Percentiles rank a stretch among this genome's conserved stretches.
These are phyloP conservation scores for Zygoascus ofunaensis DNA, from an alignment of 805 yeast species.

Conservation along the genomic window DNA sequence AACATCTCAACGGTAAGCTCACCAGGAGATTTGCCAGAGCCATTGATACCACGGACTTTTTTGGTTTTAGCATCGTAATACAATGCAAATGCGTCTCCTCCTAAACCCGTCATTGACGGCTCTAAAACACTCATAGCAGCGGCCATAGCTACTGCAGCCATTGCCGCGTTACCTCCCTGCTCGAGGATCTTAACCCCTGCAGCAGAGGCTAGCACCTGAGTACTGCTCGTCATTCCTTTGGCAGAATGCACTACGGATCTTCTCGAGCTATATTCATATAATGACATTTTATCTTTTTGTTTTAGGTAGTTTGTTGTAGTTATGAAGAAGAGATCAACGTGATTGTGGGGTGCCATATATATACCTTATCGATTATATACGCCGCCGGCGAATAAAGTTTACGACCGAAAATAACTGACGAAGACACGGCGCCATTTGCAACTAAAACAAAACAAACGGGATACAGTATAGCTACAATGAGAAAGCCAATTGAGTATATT, in stretches of 20 bases:
- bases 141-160: constrained; percentile 37
- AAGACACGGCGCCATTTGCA: too few relatives aligned
- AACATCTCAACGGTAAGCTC: constrained; percentile 41
- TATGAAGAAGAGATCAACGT: background rate
- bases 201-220: constrained; percentile 69
- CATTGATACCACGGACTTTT: constrained; percentile 59
- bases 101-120: constrained; percentile 35
- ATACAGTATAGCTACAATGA: too few relatives aligned
- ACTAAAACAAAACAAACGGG: too few relatives aligned
- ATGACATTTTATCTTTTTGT: too few relatives aligned
- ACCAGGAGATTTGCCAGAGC: constrained; percentile 62
- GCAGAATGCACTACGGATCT: constrained; percentile 68
- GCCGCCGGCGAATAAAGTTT: background rate
- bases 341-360: background rate
- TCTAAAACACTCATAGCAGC: constrained; percentile 32
- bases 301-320: background rate
- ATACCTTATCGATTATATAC: too few relatives aligned
- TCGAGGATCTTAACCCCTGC: constrained; percentile 61
- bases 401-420: too few relatives aligned
- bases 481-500: too few relatives aligned
- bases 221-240: constrained; percentile 62
- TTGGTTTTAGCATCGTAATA: constrained; percentile 43
- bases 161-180: constrained; percentile 56
- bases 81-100: constrained; percentile 45
- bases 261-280: constrained; percentile 36